Percentiles rank a stretch among this genome's conserved stretches.
phyloP scores from a whole-genome alignment of 768 basidiomycete genomes.

The Naganishia onofrii region DNA sequence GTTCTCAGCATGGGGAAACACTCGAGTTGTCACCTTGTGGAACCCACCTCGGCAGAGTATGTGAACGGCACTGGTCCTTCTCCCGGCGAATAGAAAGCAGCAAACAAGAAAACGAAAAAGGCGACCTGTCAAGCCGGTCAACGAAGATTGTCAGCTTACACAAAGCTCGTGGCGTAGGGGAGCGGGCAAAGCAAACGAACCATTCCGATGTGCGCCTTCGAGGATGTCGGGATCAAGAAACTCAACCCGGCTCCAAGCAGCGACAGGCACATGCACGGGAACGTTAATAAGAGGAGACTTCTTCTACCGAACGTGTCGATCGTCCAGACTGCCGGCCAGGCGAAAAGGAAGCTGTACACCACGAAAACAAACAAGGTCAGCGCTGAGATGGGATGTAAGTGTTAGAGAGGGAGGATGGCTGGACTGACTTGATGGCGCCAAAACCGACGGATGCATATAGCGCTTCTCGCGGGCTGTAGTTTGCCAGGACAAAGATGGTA shows the following conservation, averaged over 20 bases:
- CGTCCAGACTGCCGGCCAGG: slow-evolving; percentile 38
- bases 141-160: too few species aligned
- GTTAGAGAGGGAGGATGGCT: slow-evolving; percentile 31
- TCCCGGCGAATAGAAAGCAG: slow-evolving; percentile 54
- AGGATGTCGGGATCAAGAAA: slow-evolving; percentile 61
- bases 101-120: slow-evolving; percentile 44
- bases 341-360: too few species aligned
- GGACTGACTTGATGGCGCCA: slow-evolving; percentile 46
- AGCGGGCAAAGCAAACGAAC: too few species aligned
- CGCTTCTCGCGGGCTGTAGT: slow-evolving; percentile 41
- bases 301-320: slow-evolving; percentile 71
- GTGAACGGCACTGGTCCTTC: slow-evolving; percentile 81
- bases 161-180: too few species aligned
- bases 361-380: too few species aligned
- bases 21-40: too few species aligned
- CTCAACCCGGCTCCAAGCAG: slow-evolving; percentile 71
- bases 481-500: slow-evolving; percentile 53
- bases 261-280: slow-evolving; percentile 76
- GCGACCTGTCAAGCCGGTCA: too few species aligned
- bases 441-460: slow-evolving; percentile 50
- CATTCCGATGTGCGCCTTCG: too few species aligned
- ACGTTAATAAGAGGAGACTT: slow-evolving; percentile 69
- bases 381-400: slow-evolving; percentile 39
- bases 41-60: slow-evolving; percentile 87
- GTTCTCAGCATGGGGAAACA: too few species aligned